Base-by-base conservation (phyloP, 73 alveolate species). In the Tetrahymena malaccensis region DNA sequence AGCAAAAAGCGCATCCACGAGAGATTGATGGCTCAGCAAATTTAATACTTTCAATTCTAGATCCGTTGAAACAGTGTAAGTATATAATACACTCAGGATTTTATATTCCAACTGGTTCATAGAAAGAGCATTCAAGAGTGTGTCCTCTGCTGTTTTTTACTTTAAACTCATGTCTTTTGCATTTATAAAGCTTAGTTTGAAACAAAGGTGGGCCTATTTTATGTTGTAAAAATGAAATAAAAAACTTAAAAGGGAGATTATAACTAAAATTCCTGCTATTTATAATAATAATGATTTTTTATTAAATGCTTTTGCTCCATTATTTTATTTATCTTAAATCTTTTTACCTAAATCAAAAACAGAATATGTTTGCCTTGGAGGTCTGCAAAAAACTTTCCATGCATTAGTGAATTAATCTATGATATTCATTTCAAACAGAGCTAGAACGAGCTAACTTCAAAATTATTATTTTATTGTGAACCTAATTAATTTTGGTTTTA, bases 1-100 rank as follows among this genome's bases (percentile, higher is more conserved):
- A 97, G 85, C 98, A 98, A 37, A 98, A 96, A 21, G 98, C 94
- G 38, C 89, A 70, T 70, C 89, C 89, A n/a, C 89, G 89, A 31
- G 89, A 70, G 17, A 70, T 70, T 11, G 89, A 70, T 19, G 89
- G 89, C 89, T 70, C 89, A 1, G 89, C 89, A 70, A 70, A 70
- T 70, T 70, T 70, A 9, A 70, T 70, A 70, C 89, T 70, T 31
- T 70, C 89, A 3, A 70, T 70, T 70, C 89, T 70, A 22, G 89
- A 70, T 19, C 89, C 89, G 19, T 70, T 70, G 8, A 70, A 70
- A 40, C 89, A 70, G 31, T 70, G 89, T 70, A 70, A 70, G 31
- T 70, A 70, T 6, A 70, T 70, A 22, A 70, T 70, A 8, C 89
- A 70, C 31, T n/a, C 37, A 27, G 89, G 89, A 31, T 70, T 70